Base-by-base conservation (phyloP, 2,329 filamentous ascomycete genomes). In the Diaporthe sp. region DNA sequence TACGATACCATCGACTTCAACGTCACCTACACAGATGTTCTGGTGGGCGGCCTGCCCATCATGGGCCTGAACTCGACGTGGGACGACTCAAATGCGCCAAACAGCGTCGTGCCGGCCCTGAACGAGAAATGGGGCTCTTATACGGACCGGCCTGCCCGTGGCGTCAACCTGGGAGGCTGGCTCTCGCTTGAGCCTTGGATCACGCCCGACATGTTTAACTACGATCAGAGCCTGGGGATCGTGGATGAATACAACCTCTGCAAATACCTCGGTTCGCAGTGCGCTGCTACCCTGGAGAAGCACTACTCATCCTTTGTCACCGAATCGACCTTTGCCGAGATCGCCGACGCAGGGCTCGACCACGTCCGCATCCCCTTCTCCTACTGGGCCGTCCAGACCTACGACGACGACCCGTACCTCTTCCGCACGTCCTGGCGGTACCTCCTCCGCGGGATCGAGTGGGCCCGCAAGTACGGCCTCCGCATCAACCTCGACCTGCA, bases 331-430 rank as follows among this genome's bases (percentile, higher is more conserved):
- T 98, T 98, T 83, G 88, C 89, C 74, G 94, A 96, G 55, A 98
- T 99, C 76, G 92, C 92, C 67, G 92, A 91, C 53, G 97, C 97
- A 1, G 97, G 97, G 0, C 91, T 99, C 61, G 97, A 99, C 82
- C 97, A 99, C 82, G 94, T 99, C n/a, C 94, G 97, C 73, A 98
- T 99, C 72, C 95, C 94, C 0, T 98, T 93, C 83, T 95, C 94
- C 13, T 99, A 99, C 87, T 99, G 97, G 97, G 95, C 96, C 0
- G 92, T 98, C 2, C 91, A 92, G 75, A 94, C 92, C 0, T 98
- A 98, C 83, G 92, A 94, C 39, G 92, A 89, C 58, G 97, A 99
- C 81, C 95, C 96, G 2, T 99, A 98, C 81, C 89, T 99, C 1
- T 91, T 94, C 76, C 92, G 95, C 57, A 94, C 95, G 0, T 93